Conservation (phyloP, 2,329 filamentous ascomycete genomes). For the Fusarium tanahbumbuense region DNA sequence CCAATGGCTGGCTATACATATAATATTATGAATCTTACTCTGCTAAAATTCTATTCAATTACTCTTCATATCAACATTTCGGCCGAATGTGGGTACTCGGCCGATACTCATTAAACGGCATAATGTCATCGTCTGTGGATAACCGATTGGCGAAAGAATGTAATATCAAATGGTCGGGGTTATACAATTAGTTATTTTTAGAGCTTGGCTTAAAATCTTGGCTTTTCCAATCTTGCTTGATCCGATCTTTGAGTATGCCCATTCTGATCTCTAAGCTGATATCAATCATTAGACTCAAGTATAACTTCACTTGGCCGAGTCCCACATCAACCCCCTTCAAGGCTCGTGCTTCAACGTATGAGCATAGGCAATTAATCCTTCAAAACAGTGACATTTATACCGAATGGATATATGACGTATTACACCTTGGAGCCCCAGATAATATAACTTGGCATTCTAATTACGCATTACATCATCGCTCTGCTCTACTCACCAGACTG, state of each 20-base stretch:
- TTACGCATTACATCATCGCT: background rate
- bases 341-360: background rate
- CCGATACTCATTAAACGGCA: constrained; percentile 7
- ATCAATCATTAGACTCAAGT: background rate
- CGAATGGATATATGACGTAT: background rate
- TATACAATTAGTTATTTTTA: constrained; percentile 5
- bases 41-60: background rate
- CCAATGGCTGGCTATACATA: background rate
- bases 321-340: background rate
- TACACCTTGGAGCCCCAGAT: background rate
- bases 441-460: constrained; percentile 1
- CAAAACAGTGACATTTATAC: background rate
- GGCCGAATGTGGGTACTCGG: constrained; percentile 3
- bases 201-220: background rate
- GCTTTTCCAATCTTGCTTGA: background rate
- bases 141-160: constrained; percentile 10
- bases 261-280: background rate
- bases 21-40: background rate
- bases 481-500: constrained; percentile 11
- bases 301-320: background rate
- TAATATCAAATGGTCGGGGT: background rate
- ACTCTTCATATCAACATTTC: background rate
- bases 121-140: constrained; percentile 7
- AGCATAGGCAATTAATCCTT: background rate
- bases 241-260: background rate